phyloP scores from a whole-genome alignment of 2,329 filamentous ascomycete species.

The Venturia asperata region DNA sequence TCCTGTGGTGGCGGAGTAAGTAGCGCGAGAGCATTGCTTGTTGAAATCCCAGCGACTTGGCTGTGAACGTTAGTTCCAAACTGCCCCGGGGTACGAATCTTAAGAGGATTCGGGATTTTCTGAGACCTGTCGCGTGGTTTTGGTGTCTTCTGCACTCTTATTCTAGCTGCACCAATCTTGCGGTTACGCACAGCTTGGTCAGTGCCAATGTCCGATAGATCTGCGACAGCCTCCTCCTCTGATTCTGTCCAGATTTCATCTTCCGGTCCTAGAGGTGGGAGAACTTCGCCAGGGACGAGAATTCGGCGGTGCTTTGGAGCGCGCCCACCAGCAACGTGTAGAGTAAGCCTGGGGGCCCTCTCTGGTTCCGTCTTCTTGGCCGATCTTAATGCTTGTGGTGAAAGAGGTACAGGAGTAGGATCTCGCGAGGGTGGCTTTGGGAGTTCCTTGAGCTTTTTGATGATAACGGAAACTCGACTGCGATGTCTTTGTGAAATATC shows the following conservation, averaged over 20 bases:
- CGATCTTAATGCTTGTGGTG: slow-evolving; percentile 36
- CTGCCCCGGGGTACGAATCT: slow-evolving; percentile 39
- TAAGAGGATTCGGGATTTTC: slow-evolving; percentile 23
- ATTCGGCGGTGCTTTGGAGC: slow-evolving; percentile 25
- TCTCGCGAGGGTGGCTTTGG: slow-evolving; percentile 55
- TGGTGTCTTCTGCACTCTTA: slow-evolving; percentile 22
- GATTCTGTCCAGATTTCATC: slow-evolving; percentile 16
- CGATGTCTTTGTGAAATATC: slow-evolving; percentile 52
- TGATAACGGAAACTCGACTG: slow-evolving; percentile 52
- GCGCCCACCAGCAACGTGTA: slow-evolving; percentile 18
- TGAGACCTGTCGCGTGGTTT: slow-evolving; percentile 21
- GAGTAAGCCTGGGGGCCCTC: slow-evolving; percentile 12
- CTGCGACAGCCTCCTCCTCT: slow-evolving; percentile 38
- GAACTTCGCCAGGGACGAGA: slow-evolving; percentile 38
- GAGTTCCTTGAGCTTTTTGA: slow-evolving; percentile 54
- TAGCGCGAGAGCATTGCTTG: slow-evolving; percentile 53
- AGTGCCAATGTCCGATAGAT: slow-evolving; percentile 26
- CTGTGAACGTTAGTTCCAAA: slow-evolving; percentile 49
- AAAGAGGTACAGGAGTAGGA: slow-evolving; percentile 44
- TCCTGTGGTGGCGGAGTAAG: slow-evolving; percentile 54
- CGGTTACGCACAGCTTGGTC: slow-evolving; percentile 1
- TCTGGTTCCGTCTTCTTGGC: slow-evolving; percentile 15
- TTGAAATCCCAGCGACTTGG: slow-evolving; percentile 50
- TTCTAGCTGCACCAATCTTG: slow-evolving; percentile 22
- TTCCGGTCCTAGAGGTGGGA: slow-evolving; percentile 39